These are phyloP conservation scores for Elaeagnus macrophylla DNA, from an alignment of 306 rosid species.

Conservation along the genomic window DNA sequence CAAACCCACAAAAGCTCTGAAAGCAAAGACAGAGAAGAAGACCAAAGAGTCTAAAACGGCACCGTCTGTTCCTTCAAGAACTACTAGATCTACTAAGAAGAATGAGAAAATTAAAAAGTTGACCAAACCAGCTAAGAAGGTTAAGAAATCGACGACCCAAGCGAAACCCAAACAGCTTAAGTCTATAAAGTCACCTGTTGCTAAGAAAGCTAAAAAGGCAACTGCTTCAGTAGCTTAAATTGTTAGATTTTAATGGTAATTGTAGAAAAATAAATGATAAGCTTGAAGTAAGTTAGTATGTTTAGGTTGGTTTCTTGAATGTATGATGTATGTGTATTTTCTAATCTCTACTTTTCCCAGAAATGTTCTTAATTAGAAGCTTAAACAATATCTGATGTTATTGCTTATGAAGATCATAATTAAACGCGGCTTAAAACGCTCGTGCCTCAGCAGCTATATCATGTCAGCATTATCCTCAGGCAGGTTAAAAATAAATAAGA, in stretches of 20 bases:
- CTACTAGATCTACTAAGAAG: slow-evolving; percentile 15
- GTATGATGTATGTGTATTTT: background rate
- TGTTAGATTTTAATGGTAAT: background rate
- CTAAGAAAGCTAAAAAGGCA: slow-evolving; percentile 49
- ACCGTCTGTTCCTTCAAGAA: slow-evolving; percentile 8
- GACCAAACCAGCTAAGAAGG: slow-evolving; percentile 19
- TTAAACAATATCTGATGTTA: too few relatives aligned
- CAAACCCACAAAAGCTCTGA: background rate
- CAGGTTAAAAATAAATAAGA: too few relatives aligned
- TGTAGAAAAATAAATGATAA: background rate
- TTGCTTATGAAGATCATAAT: too few relatives aligned
- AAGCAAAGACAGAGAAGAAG: slow-evolving; percentile 8
- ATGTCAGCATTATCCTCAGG: too few relatives aligned
- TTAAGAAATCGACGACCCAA: slow-evolving; percentile 41
- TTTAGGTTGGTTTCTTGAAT: background rate
- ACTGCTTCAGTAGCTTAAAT: slow-evolving; percentile 11
- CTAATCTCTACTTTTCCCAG: too few relatives aligned
- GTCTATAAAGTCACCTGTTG: slow-evolving; percentile 46
- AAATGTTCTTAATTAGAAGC: too few relatives aligned
- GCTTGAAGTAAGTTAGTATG: too few relatives aligned
- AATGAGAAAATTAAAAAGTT: slow-evolving; percentile 3
- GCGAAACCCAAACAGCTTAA: slow-evolving; percentile 70
- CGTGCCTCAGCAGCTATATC: too few relatives aligned
- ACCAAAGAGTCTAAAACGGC: slow-evolving; percentile 4
- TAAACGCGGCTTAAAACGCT: too few relatives aligned